A percentile compares a stretch with the other conserved stretches of the same genome.
These are phyloP conservation scores for Hymenoscyphus repandus DNA, from an alignment of 2,329 filamentous ascomycete species.

Conservation along the genomic window DNA sequence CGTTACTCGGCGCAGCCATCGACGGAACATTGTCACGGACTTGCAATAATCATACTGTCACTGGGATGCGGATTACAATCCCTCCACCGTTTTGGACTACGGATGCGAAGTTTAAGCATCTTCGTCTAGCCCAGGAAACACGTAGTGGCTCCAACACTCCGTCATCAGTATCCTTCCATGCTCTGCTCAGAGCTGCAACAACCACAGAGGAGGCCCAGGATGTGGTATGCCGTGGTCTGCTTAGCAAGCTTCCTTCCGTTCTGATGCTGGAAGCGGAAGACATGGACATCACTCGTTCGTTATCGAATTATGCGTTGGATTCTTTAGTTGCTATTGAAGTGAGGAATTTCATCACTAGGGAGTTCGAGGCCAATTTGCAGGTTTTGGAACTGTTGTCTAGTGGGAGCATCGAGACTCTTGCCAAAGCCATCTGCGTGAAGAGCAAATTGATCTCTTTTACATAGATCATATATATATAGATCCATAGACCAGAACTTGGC, in stretches of 20 bases:
- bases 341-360: slow-evolving; percentile 35
- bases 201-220: slow-evolving; percentile 41
- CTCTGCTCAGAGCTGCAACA: slow-evolving; percentile 38
- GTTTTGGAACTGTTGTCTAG: slow-evolving; percentile 50
- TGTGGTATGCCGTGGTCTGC: slow-evolving; percentile 40
- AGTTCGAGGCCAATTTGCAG: slow-evolving; percentile 39
- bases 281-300: slow-evolving; percentile 40
- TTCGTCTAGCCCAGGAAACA: slow-evolving; percentile 35
- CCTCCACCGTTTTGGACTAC: slow-evolving; percentile 46
- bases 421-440: slow-evolving; percentile 44
- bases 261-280: slow-evolving; percentile 46
- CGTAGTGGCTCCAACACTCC: slow-evolving; percentile 26
- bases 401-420: slow-evolving; percentile 44
- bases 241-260: slow-evolving; percentile 43
- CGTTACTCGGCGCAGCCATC: slow-evolving; percentile 47
- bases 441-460: slow-evolving; percentile 25
- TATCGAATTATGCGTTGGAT: slow-evolving; percentile 39
- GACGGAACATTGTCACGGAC: slow-evolving; percentile 37
- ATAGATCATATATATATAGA: background rate
- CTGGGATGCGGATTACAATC: slow-evolving; percentile 46
- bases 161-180: slow-evolving; percentile 38
- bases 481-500: background rate
- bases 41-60: slow-evolving; percentile 48
- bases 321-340: slow-evolving; percentile 31
- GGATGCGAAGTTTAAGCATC: slow-evolving; percentile 49